These are phyloP conservation scores for Dendrobium catenatum DNA, from an alignment of 106 monocot species.

Conservation along the genomic window DNA sequence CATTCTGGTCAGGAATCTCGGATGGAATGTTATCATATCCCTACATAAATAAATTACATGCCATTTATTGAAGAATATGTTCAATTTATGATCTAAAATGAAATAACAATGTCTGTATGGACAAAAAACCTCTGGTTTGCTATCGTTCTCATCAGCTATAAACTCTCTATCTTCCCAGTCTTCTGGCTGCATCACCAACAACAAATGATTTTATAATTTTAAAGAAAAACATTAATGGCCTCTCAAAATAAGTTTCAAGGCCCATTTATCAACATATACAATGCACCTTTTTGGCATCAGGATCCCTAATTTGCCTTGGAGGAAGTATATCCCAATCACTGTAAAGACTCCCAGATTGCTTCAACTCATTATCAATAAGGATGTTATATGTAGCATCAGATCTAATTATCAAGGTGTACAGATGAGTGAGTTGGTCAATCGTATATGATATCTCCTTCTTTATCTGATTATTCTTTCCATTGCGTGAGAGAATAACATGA, in stretches of 20 bases:
- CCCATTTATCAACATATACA: neutral
- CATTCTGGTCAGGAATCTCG: constrained; percentile 51
- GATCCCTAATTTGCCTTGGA: constrained; percentile 64
- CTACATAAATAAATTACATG: constrained; percentile 8
- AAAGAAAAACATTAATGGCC: neutral
- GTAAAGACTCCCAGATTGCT: constrained; percentile 45
- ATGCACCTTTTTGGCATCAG: constrained; percentile 61
- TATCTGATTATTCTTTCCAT: constrained; percentile 45
- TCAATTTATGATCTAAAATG: neutral
- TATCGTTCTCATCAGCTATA: constrained; percentile 58
- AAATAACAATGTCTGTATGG: neutral
- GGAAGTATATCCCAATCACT: constrained; percentile 47
- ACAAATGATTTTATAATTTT: neutral
- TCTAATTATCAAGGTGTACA: constrained; percentile 43
- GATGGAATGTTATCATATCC: constrained; percentile 56
- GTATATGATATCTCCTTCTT: constrained; percentile 48
- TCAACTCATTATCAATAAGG: constrained; percentile 48
- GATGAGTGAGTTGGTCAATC: constrained; percentile 53
- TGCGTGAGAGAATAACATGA: constrained; percentile 41
- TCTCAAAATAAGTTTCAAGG: neutral
- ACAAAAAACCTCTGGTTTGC: constrained; percentile 57
- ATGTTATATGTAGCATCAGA: constrained; percentile 54
- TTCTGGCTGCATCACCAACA: constrained; percentile 36
- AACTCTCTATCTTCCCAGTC: constrained; percentile 72
- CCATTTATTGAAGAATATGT: no score